Evolutionary conservation across 208 protist genomes (phyloP).

Genomic region (Crithidia sp.): DNA sequence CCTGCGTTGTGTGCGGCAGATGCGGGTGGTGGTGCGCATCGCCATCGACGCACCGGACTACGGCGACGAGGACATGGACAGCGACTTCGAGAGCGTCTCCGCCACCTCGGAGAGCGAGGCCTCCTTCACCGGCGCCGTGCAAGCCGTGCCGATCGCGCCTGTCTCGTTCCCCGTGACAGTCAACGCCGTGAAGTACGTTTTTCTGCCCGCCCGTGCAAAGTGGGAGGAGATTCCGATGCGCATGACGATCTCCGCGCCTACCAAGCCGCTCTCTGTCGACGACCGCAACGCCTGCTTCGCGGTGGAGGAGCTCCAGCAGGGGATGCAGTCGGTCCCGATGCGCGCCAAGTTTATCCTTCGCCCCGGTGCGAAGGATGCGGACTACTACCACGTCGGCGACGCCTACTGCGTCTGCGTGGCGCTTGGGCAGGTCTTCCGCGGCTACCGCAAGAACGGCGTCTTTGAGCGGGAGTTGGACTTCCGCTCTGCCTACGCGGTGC

Average conservation of each 20-base stretch:
- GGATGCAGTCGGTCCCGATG: conserved; percentile 28
- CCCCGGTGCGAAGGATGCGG: conserved; percentile 30
- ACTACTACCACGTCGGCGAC: conserved; percentile 67
- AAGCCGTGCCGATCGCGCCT: background rate
- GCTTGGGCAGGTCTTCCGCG: conserved; percentile 32
- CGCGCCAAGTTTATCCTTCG: conserved; percentile 59
- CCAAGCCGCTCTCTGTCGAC: conserved; percentile 22
- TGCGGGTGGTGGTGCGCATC: conserved; percentile 27
- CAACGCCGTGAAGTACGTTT: conserved; percentile 39
- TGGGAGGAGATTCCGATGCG: conserved; percentile 29
- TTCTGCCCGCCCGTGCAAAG: conserved; percentile 13
- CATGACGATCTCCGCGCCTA: conserved; percentile 15
- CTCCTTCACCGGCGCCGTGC: background rate
- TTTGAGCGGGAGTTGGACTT: conserved; percentile 28
- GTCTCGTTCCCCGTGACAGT: conserved; percentile 9
- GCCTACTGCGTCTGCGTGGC: conserved; percentile 53
- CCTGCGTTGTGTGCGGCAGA: conserved; percentile 26
- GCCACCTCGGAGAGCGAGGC: conserved; percentile 7
- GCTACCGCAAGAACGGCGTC: conserved; percentile 23
- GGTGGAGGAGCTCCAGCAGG: conserved; percentile 39
- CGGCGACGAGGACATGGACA: background rate
- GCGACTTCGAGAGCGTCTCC: conserved; percentile 7
- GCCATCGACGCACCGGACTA: background rate
- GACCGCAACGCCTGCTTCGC: conserved; percentile 47
- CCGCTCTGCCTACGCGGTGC: conserved; percentile 28